phyloP scores from a whole-genome alignment of 805 yeast genomes.

The Vanderwaltozyma tropicalis region DNA sequence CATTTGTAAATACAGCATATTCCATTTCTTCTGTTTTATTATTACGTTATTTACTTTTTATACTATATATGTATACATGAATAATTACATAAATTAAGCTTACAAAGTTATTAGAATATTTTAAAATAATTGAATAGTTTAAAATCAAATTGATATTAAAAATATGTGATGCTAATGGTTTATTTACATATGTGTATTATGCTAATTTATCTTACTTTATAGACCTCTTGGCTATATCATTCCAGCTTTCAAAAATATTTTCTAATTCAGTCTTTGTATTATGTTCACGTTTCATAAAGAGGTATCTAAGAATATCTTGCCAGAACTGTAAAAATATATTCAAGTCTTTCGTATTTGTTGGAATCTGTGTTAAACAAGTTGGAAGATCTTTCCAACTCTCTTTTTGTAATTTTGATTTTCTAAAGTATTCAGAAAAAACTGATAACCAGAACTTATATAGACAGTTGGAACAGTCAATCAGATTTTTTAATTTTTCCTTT shows the following conservation, averaged over 20 bases:
- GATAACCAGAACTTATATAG: constrained; percentile 44
- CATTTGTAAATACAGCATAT: neutral
- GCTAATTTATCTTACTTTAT: neutral
- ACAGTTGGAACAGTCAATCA: constrained; percentile 35
- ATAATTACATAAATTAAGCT: no score
- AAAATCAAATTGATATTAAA: no score
- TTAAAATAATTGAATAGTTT: no score
- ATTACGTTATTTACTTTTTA: no score
- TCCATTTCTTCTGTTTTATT: no score
- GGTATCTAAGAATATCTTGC: constrained; percentile 34
- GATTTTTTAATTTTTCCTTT: constrained; percentile 23
- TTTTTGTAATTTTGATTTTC: constrained; percentile 12
- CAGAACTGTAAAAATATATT: constrained; percentile 41
- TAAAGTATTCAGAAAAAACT: constrained; percentile 45
- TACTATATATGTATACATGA: no score
- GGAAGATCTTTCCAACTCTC: constrained; percentile 23
- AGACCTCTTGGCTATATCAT: constrained; percentile 4
- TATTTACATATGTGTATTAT: no score
- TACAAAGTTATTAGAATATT: no score
- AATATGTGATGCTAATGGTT: no score
- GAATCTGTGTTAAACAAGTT: constrained; percentile 15
- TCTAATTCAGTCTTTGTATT: constrained; percentile 28
- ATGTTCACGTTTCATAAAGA: constrained; percentile 33
- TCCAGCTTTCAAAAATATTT: constrained; percentile 30
- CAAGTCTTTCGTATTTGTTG: constrained; percentile 26